A percentile compares a stretch with the other conserved stretches of the same genome.
Conservation (phyloP, 2,329 filamentous ascomycete species). For the Pseudogymnoascus sp. region DNA sequence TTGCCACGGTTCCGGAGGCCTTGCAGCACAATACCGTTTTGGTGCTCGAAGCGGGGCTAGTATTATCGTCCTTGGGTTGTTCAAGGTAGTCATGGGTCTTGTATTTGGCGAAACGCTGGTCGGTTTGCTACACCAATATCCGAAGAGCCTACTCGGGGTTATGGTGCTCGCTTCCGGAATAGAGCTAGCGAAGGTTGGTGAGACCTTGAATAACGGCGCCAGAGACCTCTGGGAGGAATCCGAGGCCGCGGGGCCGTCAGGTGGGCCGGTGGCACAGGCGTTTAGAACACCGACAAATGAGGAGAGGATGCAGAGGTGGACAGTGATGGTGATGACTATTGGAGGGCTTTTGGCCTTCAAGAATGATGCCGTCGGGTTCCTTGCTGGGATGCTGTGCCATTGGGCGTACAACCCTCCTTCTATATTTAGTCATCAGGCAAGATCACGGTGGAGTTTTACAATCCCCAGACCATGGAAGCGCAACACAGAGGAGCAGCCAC, state of each 20-base stretch:
- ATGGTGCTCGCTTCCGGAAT: conserved; percentile 87
- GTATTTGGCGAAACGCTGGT: conserved; percentile 68
- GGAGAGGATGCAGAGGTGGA: conserved; percentile 70
- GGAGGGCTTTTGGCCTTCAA: conserved; percentile 75
- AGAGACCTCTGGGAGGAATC: conserved; percentile 52
- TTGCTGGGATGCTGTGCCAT: conserved; percentile 73
- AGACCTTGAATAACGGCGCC: conserved; percentile 69
- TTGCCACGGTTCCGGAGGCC: conserved; percentile 84
- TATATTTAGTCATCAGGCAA: background rate
- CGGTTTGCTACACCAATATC: conserved; percentile 62
- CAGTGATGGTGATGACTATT: conserved; percentile 82
- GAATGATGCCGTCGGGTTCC: conserved; percentile 83
- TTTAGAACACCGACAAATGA: conserved; percentile 51
- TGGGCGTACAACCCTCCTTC: conserved; percentile 45
- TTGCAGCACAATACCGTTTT: conserved; percentile 87
- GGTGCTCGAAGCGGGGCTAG: conserved; percentile 82
- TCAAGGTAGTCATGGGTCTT: conserved; percentile 71
- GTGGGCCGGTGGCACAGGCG: conserved; percentile 23
- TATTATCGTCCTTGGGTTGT: conserved; percentile 66
- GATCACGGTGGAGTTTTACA: background rate
- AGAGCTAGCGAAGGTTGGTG: conserved; percentile 77
- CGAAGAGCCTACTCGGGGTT: conserved; percentile 67
- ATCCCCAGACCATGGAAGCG: background rate
- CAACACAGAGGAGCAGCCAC: background rate
- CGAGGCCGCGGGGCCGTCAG: conserved; percentile 24